Evolutionary conservation across 2,329 filamentous ascomycete genomes (phyloP), one percentile per base, ranked within the genome.

Genomic region (Venturia effusa): DNA sequence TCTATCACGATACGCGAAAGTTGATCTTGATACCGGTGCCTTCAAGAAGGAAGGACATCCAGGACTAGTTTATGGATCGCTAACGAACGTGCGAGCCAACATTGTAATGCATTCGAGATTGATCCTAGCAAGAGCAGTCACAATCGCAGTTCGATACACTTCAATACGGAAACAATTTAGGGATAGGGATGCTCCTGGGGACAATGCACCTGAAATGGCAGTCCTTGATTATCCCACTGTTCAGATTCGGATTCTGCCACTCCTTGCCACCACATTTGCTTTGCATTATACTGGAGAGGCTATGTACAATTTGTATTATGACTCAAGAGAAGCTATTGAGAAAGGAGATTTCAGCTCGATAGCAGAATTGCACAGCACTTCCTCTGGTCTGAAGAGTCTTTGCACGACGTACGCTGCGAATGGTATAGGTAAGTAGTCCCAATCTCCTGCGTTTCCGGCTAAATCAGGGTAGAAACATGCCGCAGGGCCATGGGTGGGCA

Each of bases 141-240:
- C 81, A 0, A 74, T 83, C 3, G 80, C 80, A 3, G 78, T 82
- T 0, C 74, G 80, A 41, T 83, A 83, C 66, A 76, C 77, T 19
- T 75, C 77, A 3, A 74, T 83, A 13, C 71, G 80, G 17, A 73
- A 77, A 32, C 80, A 83, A 62, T 83, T 83, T 67, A 71, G 71
- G 32, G 80, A 82, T 65, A 76, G 79, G 24, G 80, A 83, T 67
- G 74, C 74, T 17, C 73, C 69, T 3, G 71, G 70, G 59, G 65
- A 68, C 10, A 64, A 62, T 32, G 71, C 71, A 3, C 76, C 75
- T 0, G 78, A 80, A 70, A 69, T 79, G 60, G 71, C 79, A 1
- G 80, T 83, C 0, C 72, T 83, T 6, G 80, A 83, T 66, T 83
- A 83, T 66, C 79, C 80, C 1, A 83, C 81, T 0, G 80, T 83